Conservation (phyloP, 441 rosid species). For the Populus hybrid region DNA sequence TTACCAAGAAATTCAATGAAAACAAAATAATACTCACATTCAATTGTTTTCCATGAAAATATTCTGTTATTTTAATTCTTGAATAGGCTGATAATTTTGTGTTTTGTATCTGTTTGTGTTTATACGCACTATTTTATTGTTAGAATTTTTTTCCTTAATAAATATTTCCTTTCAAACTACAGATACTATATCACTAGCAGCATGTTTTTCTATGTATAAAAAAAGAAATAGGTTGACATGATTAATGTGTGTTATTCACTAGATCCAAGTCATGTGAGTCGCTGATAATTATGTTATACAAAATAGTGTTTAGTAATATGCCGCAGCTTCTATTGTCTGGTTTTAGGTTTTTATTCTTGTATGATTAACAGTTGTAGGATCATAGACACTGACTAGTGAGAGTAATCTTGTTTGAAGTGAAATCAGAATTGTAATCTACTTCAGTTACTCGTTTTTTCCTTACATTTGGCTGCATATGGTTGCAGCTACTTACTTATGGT, state of each 20-base stretch:
- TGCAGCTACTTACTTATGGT: conserved; percentile 93
- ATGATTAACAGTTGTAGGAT: neutral
- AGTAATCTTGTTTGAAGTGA: neutral
- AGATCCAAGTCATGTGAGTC: neutral
- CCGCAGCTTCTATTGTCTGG: neutral
- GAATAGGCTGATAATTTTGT: neutral
- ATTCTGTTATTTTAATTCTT: no score
- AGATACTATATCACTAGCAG: no score
- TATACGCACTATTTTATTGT: neutral
- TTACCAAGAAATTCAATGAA: neutral
- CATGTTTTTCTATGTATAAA: no score
- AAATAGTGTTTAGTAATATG: neutral
- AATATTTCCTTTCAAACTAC: no score
- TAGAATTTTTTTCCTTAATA: neutral
- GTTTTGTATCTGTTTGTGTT: neutral
- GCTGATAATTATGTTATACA: neutral
- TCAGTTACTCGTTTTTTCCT: neutral
- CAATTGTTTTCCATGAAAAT: neutral
- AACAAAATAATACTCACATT: neutral
- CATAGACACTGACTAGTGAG: neutral
- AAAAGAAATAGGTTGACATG: no score
- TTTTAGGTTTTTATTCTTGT: neutral
- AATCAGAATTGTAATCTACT: neutral
- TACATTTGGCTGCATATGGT: conserved; percentile 1
- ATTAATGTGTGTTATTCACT: neutral